Base-by-base conservation (phyloP, 805 yeast genomes). In the Hanseniaspora pseudoguilliermondii region DNA sequence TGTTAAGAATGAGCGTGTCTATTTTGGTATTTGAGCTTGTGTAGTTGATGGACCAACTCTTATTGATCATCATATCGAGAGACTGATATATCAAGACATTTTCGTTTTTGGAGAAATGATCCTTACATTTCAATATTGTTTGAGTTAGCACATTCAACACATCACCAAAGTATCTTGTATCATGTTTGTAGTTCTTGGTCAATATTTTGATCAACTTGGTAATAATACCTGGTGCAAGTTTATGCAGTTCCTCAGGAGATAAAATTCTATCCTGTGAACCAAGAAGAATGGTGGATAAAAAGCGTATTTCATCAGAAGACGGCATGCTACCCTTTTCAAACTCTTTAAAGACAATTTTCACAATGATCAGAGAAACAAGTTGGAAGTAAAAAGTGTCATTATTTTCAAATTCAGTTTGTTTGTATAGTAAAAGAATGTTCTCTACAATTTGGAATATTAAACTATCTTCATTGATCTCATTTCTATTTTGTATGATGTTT, bases 71-170 rank as follows among this genome's bases (percentile, higher is more conserved):
- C 16, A 16, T 21, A 4, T 51, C 39, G 2, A 51, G 13, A 2
- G 55, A 51, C 21, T 51, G 55, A 35, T 43, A 51, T 41, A 51
- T 23, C 34, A 51, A 20, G 3, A 44, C 23, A 23, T 44, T 43
- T 25, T 51, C 55, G 23, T 44, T 51, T 15, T 47, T 43, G 15
- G 48, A 43, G 8, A 51, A 29, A 9, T 23, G 5, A 2, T 23
- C 16, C 36, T 51, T 34, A 20, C 47, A 43, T 25, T 43, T 51
- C 6, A 36, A 16, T 7, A 51, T 27, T 11, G 25, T 43, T 16
- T 10, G 16, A 5, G 42, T 18, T 11, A 50, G n/a, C 2, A 20
- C 9, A 13, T 42, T 20, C 13, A 50, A 13, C 18, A 20, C 21
- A 4, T n/a, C 10, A n/a, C 15, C 18, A 35, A 51, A 43, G 20